These are phyloP conservation scores for Candolleomyces efflorescens DNA, from an alignment of 768 basidiomycete species.

Conservation along the genomic window DNA sequence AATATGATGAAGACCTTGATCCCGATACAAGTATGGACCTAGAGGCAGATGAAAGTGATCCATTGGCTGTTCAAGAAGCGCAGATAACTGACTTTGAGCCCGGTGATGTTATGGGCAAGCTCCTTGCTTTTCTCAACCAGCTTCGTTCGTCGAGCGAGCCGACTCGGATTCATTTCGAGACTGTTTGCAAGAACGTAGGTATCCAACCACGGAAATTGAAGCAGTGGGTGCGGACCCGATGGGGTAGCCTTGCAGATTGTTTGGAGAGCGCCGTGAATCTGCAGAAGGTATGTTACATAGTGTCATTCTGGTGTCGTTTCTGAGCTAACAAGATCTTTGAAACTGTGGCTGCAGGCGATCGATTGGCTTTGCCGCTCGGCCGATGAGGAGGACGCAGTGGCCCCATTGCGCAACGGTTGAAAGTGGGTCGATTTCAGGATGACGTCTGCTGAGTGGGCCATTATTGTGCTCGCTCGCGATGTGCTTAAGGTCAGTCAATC, in stretches of 20 bases:
- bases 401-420: neutral
- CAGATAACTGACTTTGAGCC: slow-evolving; percentile 12
- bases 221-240: slow-evolving; percentile 14
- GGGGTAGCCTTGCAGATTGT: slow-evolving; percentile 15
- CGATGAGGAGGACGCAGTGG: slow-evolving; percentile 3
- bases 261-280: slow-evolving; percentile 3
- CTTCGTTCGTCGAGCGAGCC: slow-evolving; percentile 7
- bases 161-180: slow-evolving; percentile 3
- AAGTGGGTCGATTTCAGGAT: slow-evolving; percentile 5
- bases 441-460: slow-evolving; percentile 1
- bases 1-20: slow-evolving; percentile 13
- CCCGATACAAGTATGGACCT: slow-evolving; percentile 9
- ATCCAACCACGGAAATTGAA: slow-evolving; percentile 7
- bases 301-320: neutral
- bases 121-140: slow-evolving; percentile 15
- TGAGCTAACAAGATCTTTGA: neutral
- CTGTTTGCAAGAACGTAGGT: slow-evolving; percentile 1
- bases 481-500: neutral
- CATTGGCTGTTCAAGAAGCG: slow-evolving; percentile 6
- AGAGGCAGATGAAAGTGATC: slow-evolving; percentile 10
- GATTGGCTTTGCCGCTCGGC: slow-evolving; percentile 3
- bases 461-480: slow-evolving; percentile 4
- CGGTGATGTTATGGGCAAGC: slow-evolving; percentile 16
- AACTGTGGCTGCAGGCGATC: neutral
- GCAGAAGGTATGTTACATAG: slow-evolving; percentile 15